These are phyloP conservation scores for Leishmania braziliensis DNA, from an alignment of 208 protist species.

Conservation along the genomic window DNA sequence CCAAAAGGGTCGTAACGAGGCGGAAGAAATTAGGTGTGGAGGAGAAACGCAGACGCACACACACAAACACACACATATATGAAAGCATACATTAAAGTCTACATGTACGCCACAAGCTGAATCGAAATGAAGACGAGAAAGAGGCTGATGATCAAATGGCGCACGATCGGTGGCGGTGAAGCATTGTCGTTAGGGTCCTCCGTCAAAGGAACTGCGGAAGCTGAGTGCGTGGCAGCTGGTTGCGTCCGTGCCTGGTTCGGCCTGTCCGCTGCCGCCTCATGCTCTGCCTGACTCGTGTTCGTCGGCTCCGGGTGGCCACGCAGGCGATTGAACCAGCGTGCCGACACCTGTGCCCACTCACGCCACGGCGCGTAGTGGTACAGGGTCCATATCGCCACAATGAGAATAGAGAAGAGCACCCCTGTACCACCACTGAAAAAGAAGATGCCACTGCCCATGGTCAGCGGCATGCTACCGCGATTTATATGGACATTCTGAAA, in stretches of 20 bases:
- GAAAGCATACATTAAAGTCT: not conserved
- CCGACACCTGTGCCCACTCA: slow-evolving; percentile 17
- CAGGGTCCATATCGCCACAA: slow-evolving; percentile 41
- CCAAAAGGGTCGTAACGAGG: not conserved
- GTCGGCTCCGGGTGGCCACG: slow-evolving; percentile 13
- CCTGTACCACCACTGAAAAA: slow-evolving; percentile 42
- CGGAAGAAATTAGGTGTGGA: not conserved
- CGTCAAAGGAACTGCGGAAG: not conserved
- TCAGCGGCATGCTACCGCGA: slow-evolving; percentile 37
- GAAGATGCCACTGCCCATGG: slow-evolving; percentile 52
- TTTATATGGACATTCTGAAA: slow-evolving; percentile 22
- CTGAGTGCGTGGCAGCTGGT: not conserved
- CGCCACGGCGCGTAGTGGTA: slow-evolving; percentile 59
- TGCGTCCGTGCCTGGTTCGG: not conserved
- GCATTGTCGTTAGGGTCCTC: not conserved
- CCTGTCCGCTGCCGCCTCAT: slow-evolving; percentile 9
- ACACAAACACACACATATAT: not conserved
- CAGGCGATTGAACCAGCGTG: slow-evolving; percentile 13
- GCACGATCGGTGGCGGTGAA: slow-evolving; percentile 1
- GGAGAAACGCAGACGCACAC: not conserved
- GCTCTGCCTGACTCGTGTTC: not conserved
- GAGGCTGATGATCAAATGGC: slow-evolving; percentile 14
- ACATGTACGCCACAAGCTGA: slow-evolving; percentile 29
- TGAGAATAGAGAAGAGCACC: slow-evolving; percentile 38
- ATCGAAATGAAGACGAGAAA: slow-evolving; percentile 29